Conservation (phyloP, 805 yeast genomes). For the Barnettozyma wickerhamii region DNA sequence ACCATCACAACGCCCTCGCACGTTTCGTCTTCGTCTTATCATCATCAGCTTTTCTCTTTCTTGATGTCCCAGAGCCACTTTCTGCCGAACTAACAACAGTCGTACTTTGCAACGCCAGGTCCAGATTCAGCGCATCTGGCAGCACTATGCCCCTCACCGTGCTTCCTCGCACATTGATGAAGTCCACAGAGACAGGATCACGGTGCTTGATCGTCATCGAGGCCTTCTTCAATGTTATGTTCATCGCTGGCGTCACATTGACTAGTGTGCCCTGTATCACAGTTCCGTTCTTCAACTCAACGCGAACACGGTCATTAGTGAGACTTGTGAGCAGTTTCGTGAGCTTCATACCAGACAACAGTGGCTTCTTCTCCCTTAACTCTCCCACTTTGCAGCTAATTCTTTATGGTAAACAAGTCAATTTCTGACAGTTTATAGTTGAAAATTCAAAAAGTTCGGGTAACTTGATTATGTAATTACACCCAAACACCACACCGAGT, state of each 20-base stretch:
- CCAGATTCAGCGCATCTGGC: constrained; percentile 83
- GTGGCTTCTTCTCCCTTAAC: neutral
- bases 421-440: too few species aligned
- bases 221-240: constrained; percentile 74
- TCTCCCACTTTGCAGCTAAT: too few species aligned
- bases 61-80: constrained; percentile 5
- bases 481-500: too few species aligned
- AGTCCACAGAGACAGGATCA: constrained; percentile 67
- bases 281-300: constrained; percentile 89
- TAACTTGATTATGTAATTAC: too few species aligned
- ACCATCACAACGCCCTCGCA: constrained; percentile 26
- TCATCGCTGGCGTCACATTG: constrained; percentile 88
- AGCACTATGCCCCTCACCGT: constrained; percentile 78
- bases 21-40: constrained; percentile 28
- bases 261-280: constrained; percentile 79
- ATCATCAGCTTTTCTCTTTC: constrained; percentile 20
- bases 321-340: constrained; percentile 79
- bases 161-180: constrained; percentile 83
- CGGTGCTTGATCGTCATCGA: constrained; percentile 71
- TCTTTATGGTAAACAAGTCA: too few species aligned
- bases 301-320: constrained; percentile 80
- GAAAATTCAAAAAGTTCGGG: too few species aligned
- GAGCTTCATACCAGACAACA: constrained; percentile 46
- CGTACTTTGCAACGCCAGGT: constrained; percentile 49
- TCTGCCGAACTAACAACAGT: neutral